Percentiles rank a stretch among this genome's conserved stretches.
These are phyloP conservation scores for Hymenotorrendiella dingleyae DNA, from an alignment of 2,329 filamentous ascomycete genomes.

Conservation along the genomic window DNA sequence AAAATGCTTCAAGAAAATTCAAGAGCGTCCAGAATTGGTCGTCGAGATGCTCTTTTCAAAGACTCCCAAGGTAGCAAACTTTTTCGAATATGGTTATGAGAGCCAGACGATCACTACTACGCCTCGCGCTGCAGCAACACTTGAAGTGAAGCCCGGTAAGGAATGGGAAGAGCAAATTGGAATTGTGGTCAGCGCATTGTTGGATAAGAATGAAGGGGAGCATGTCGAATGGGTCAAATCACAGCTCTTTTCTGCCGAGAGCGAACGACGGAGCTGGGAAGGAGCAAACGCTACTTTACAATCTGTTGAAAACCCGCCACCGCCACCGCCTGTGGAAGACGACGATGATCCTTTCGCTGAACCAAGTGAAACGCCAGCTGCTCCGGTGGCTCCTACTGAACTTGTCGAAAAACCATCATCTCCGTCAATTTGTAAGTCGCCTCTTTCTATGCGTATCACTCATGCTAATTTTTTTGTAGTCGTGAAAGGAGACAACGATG, in stretches of 20 bases:
- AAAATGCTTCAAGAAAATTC: constrained; percentile 75
- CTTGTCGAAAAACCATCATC: constrained; percentile 34
- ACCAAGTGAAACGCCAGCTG: constrained; percentile 28
- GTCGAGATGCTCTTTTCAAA: constrained; percentile 96
- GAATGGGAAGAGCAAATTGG: constrained; percentile 62
- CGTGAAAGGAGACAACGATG: constrained; percentile 51
- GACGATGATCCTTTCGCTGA: constrained; percentile 33
- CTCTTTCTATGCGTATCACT: neutral
- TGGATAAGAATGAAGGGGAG: constrained; percentile 73
- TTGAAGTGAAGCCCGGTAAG: constrained; percentile 72
- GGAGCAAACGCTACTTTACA: constrained; percentile 58
- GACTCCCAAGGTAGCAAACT: constrained; percentile 73
- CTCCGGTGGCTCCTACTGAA: constrained; percentile 9
- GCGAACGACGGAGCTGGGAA: constrained; percentile 73
- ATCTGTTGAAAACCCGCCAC: constrained; percentile 36
- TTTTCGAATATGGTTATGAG: constrained; percentile 85
- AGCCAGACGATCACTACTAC: constrained; percentile 64
- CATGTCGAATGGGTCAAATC: constrained; percentile 78
- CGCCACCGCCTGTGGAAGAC: neutral
- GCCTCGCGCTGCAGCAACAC: constrained; percentile 67
- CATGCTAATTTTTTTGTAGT: constrained; percentile 24
- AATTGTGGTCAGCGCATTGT: constrained; percentile 70
- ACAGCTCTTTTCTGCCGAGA: constrained; percentile 59
- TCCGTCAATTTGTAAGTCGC: constrained; percentile 48
- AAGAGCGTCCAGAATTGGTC: constrained; percentile 77